Evolutionary conservation across 108 stramenopile genomes (phyloP).

Genomic region (Nannochloropsis gaditana): DNA sequence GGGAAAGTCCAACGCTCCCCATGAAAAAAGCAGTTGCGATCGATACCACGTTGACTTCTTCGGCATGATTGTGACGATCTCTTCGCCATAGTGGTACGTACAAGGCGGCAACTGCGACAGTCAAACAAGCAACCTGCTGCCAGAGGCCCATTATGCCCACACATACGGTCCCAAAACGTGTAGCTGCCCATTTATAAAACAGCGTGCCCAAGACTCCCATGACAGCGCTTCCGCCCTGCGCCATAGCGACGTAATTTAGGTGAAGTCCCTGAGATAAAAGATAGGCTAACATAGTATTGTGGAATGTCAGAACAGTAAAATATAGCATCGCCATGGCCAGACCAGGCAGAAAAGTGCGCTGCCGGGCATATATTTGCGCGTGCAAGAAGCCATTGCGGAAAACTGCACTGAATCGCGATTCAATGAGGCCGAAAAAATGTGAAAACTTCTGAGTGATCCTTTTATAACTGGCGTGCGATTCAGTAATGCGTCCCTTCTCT

Average conservation of each 20-base stretch:
- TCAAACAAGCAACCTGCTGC: conserved; percentile 4
- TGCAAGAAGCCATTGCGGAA: background rate
- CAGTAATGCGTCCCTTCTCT: background rate
- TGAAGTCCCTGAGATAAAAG: background rate
- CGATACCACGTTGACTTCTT: background rate
- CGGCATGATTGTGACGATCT: background rate
- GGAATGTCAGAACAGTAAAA: background rate
- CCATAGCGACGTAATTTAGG: background rate
- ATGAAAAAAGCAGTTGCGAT: background rate
- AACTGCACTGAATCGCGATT: background rate
- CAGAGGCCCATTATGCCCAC: background rate
- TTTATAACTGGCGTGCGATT: background rate
- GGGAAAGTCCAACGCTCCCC: background rate
- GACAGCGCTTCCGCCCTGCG: background rate
- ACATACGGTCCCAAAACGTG: background rate
- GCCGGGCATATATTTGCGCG: background rate
- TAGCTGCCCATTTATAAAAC: background rate
- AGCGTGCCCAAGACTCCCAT: conserved; percentile 3
- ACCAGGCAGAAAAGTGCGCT: background rate
- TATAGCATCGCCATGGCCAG: background rate
- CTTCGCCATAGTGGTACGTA: background rate
- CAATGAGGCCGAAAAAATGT: too few relatives aligned
- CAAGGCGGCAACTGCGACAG: conserved; percentile 6
- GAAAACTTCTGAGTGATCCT: background rate
- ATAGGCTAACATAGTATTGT: conserved; percentile 20